Conservation (phyloP, 208 protist genomes). For the Trypanosoma melophagium region DNA sequence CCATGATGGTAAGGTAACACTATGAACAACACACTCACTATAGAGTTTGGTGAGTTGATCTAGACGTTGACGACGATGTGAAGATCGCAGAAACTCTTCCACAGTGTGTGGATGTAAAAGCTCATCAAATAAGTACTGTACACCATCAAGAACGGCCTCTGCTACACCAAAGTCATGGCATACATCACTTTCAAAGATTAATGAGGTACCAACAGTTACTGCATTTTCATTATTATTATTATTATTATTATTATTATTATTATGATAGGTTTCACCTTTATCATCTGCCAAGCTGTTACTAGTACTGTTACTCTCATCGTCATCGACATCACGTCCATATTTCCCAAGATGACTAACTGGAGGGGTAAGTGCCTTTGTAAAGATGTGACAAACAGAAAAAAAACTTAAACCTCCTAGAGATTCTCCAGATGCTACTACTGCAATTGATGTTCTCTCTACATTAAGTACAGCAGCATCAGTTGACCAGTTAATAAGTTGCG, state of each 20-base stretch:
- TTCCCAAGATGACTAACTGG: background rate
- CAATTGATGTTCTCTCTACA: too few relatives aligned
- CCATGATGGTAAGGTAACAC: conserved; percentile 51
- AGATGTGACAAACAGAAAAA: conserved; percentile 25
- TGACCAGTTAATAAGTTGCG: conserved; percentile 40
- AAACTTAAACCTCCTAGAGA: conserved; percentile 20
- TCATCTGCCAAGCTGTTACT: too few relatives aligned
- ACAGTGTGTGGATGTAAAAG: conserved; percentile 21
- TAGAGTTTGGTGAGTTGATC: conserved; percentile 45
- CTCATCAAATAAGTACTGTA: conserved; percentile 50
- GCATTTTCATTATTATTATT: background rate
- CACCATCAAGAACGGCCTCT: conserved; percentile 51
- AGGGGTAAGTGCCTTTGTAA: conserved; percentile 7
- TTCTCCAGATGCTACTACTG: background rate
- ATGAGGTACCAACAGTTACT: background rate
- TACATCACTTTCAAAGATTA: conserved; percentile 37
- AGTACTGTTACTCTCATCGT: too few relatives aligned
- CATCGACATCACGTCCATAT: too few relatives aligned
- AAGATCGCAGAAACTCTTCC: conserved; percentile 6
- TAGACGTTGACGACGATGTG: background rate
- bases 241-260: background rate
- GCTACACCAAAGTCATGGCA: conserved; percentile 57
- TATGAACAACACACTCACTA: conserved; percentile 41
- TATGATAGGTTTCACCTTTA: background rate
- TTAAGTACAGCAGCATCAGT: background rate